phyloP scores from a whole-genome alignment of 768 basidiomycete species.

The Thelephora aurantiotincta region DNA sequence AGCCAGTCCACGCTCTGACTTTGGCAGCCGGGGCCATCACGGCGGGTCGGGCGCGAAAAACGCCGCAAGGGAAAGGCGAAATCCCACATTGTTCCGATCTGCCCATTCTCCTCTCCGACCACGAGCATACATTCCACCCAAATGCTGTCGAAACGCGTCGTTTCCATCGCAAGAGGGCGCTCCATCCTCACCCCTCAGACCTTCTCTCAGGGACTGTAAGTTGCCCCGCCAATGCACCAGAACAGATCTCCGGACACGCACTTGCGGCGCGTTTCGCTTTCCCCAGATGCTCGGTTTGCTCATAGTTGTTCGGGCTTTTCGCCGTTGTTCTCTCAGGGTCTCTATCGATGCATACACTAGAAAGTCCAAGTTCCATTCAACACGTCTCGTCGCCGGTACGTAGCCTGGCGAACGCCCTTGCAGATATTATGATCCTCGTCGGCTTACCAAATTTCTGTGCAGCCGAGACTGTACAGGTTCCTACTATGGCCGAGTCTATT shows the following conservation, averaged over 20 bases:
- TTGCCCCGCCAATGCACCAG: too few relatives aligned
- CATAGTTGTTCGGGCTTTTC: too few relatives aligned
- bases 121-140: background rate
- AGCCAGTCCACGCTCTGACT: too few relatives aligned
- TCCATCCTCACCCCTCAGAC: slow-evolving; percentile 26
- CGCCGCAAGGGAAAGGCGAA: too few relatives aligned
- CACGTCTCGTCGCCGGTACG: slow-evolving; percentile 55
- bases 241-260: too few relatives aligned
- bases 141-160: slow-evolving; percentile 63
- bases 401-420: background rate
- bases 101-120: too few relatives aligned
- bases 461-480: slow-evolving; percentile 89
- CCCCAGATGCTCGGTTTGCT: too few relatives aligned
- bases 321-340: too few relatives aligned
- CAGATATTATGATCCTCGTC: background rate
- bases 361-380: slow-evolving; percentile 55
- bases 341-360: slow-evolving; percentile 21
- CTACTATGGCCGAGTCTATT: slow-evolving; percentile 97
- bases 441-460: slow-evolving; percentile 1
- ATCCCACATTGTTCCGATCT: too few relatives aligned
- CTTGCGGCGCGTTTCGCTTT: too few relatives aligned
- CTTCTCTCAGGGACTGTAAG: background rate
- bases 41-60: too few relatives aligned
- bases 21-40: too few relatives aligned
- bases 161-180: slow-evolving; percentile 50